phyloP scores from a whole-genome alignment of 345 rosid species.

The Cardamine resedifolia region DNA sequence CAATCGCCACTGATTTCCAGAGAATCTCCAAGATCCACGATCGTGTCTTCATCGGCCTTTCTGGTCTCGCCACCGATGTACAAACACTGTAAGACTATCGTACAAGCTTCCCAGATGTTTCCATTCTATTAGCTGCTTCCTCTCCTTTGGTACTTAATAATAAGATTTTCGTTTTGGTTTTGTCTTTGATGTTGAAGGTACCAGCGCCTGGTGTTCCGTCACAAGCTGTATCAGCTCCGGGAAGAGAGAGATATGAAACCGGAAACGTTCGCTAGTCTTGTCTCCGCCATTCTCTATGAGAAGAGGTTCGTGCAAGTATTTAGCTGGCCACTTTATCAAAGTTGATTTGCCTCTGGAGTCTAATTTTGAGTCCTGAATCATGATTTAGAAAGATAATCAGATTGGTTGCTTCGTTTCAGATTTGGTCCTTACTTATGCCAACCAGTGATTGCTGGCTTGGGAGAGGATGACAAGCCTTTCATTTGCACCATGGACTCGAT shows the following conservation, averaged over 20 bases:
- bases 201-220: slow-evolving; percentile 87
- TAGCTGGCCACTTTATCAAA: slow-evolving; percentile 9
- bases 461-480: slow-evolving; percentile 92
- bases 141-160: neutral
- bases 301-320: slow-evolving; percentile 57
- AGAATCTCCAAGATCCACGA: slow-evolving; percentile 83
- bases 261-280: slow-evolving; percentile 95
- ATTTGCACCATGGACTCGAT: slow-evolving; percentile 98
- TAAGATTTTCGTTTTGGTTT: slow-evolving; percentile 20
- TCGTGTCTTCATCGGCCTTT: slow-evolving; percentile 79
- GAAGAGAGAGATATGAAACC: slow-evolving; percentile 99
- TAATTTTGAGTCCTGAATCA: neutral
- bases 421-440: slow-evolving; percentile 98
- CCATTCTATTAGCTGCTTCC: neutral
- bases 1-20: slow-evolving; percentile 94
- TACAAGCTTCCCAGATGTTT: neutral
- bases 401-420: slow-evolving; percentile 42
- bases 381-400: slow-evolving; percentile 10
- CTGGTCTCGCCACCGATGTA: slow-evolving; percentile 94
- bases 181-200: slow-evolving; percentile 50
- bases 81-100: slow-evolving; percentile 64
- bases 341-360: neutral
- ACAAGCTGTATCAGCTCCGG: slow-evolving; percentile 82
- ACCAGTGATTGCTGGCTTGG: slow-evolving; percentile 94
- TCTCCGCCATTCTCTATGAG: slow-evolving; percentile 91